These are phyloP conservation scores for Suillus subalutaceus DNA, from an alignment of 768 basidiomycete genomes.

Conservation along the genomic window DNA sequence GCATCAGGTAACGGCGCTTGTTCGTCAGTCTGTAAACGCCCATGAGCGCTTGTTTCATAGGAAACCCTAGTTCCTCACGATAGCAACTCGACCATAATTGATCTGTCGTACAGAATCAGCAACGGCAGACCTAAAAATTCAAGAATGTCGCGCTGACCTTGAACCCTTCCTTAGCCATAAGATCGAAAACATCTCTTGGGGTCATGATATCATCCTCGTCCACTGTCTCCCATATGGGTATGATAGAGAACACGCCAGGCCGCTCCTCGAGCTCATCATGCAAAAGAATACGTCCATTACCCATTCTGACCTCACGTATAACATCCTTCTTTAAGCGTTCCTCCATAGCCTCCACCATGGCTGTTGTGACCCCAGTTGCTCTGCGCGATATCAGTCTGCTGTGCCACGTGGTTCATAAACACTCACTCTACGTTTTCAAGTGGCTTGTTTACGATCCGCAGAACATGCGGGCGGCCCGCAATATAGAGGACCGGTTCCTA, in stretches of 20 bases:
- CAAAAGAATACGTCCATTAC: slow-evolving; percentile 77
- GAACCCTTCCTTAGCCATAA: slow-evolving; percentile 77
- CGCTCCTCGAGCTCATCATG: slow-evolving; percentile 97
- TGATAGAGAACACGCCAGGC: slow-evolving; percentile 86
- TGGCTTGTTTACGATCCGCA: slow-evolving; percentile 85
- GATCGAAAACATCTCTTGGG: slow-evolving; percentile 77
- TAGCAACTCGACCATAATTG: slow-evolving; percentile 86
- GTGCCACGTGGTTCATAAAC: not conserved
- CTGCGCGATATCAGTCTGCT: slow-evolving; percentile 40
- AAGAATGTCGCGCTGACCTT: slow-evolving; percentile 46
- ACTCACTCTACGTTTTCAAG: slow-evolving; percentile 93
- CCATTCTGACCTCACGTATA: slow-evolving; percentile 72
- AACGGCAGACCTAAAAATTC: not conserved
- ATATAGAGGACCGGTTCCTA: slow-evolving; percentile 95
- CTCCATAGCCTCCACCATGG: slow-evolving; percentile 92
- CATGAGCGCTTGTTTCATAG: slow-evolving; percentile 6
- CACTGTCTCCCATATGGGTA: slow-evolving; percentile 94
- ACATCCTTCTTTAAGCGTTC: slow-evolving; percentile 85
- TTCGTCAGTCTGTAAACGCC: slow-evolving; percentile 83
- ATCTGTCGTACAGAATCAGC: slow-evolving; percentile 49
- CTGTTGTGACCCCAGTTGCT: slow-evolving; percentile 91
- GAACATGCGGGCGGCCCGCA: slow-evolving; percentile 84
- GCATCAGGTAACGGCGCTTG: slow-evolving; percentile 93
- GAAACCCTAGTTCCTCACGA: slow-evolving; percentile 54
- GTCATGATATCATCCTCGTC: slow-evolving; percentile 84